Percentiles rank a stretch among this genome's conserved stretches.
These are phyloP conservation scores for Leptographium lundbergii DNA, from an alignment of 2,329 filamentous ascomycete genomes.

Conservation along the genomic window DNA sequence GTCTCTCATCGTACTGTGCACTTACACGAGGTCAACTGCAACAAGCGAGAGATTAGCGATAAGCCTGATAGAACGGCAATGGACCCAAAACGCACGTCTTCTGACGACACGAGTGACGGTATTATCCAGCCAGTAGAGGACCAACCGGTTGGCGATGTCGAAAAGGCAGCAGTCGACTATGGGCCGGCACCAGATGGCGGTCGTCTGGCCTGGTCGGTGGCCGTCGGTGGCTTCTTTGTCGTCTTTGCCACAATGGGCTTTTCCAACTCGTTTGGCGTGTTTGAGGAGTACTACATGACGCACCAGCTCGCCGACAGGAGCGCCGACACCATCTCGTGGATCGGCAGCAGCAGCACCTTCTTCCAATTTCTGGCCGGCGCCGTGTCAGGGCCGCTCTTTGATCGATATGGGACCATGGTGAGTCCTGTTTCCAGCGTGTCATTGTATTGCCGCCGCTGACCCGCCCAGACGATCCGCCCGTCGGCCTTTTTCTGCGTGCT, in stretches of 20 bases:
- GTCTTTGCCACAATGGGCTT: slow-evolving; percentile 23
- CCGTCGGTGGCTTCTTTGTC: slow-evolving; percentile 12
- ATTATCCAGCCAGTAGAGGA: neutral
- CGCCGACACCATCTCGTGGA: slow-evolving; percentile 23
- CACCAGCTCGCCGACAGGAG: slow-evolving; percentile 18
- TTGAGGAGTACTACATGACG: slow-evolving; percentile 23
- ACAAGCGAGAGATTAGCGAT: too few relatives aligned
- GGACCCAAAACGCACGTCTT: neutral
- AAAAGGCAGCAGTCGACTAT: slow-evolving; percentile 16
- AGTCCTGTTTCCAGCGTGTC: slow-evolving; percentile 16
- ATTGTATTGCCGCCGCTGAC: neutral
- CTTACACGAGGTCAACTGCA: too few relatives aligned
- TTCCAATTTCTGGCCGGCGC: slow-evolving; percentile 18
- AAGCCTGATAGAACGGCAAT: neutral
- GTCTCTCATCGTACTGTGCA: too few relatives aligned
- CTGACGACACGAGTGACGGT: too few relatives aligned
- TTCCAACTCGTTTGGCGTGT: slow-evolving; percentile 25
- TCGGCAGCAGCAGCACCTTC: slow-evolving; percentile 25
- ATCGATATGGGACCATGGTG: slow-evolving; percentile 25
- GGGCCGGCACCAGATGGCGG: slow-evolving; percentile 14
- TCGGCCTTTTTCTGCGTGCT: slow-evolving; percentile 37
- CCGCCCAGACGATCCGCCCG: slow-evolving; percentile 31
- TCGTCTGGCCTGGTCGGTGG: slow-evolving; percentile 18
- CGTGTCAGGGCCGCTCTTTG: slow-evolving; percentile 21
- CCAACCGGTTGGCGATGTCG: neutral